Evolutionary conservation across 129 eudicot species (phyloP), one percentile per base, ranked within the genome.

Genomic region (Lactuca sativa): DNA sequence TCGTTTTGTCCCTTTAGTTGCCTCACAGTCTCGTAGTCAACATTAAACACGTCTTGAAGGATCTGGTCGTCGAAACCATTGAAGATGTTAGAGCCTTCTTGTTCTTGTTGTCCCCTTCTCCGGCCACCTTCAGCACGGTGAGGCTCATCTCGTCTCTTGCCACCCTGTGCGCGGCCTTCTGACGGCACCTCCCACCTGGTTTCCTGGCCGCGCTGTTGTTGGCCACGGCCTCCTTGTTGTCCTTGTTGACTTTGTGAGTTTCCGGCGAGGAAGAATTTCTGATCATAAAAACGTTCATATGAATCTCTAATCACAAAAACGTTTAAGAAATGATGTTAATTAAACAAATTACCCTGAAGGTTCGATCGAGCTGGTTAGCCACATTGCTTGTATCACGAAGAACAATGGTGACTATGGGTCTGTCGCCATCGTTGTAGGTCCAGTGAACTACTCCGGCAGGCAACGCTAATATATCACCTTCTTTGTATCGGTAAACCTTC

Each of bases 201-300:
- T 64, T 6, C 38, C 38, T 36, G 38, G 38, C 38, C 38, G 38
- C 38, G 72, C 7, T 47, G 67, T 56, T 21, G 75, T 53, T 61
- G 56, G 4, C 44, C 9, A 60, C 59, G 75, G 2, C 52, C 59
- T 16, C 52, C 70, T 13, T 31, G 57, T 21, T 43, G 70, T 6
- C 34, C 36, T 51, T 56, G 65, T 49, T 44, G 58, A 15, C 67
- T 44, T 69, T 49, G 78, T 37, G 83, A 82, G 67, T 83, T 86
- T 66, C 96, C 96, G 33, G 92, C 96, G 0, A 89, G 77, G 81
- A 83, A 83, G 83, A 89, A 89, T 56, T 78, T 83, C 92, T 89
- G 48, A 38, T 31, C 3, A 56, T 7, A 17, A 4, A 59, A 71
- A 25, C 40, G 38, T 25, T 51, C 59, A 30, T n/a, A 21, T 11